Conservation (phyloP, 2,329 filamentous ascomycete genomes). For the Pseudogymnoascus sp. region DNA sequence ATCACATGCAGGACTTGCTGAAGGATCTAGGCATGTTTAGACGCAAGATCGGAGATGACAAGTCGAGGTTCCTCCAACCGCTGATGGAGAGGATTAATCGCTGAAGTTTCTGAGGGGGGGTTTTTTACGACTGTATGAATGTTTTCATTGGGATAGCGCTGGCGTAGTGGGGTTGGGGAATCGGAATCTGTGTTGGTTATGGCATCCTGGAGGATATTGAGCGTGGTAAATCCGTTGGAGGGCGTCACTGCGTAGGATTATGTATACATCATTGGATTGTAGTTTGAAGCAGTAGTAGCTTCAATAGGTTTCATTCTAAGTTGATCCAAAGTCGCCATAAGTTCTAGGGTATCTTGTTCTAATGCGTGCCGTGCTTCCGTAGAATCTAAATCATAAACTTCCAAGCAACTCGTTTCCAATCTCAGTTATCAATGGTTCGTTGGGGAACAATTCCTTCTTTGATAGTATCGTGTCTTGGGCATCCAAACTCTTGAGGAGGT, state of each 20-base stretch:
- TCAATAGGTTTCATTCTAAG: neutral
- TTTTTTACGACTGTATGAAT: slow-evolving; percentile 5
- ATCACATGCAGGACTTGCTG: slow-evolving; percentile 76
- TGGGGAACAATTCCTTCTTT: slow-evolving; percentile 49
- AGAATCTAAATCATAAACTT: slow-evolving; percentile 16
- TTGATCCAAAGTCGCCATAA: neutral
- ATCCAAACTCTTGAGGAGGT: slow-evolving; percentile 71
- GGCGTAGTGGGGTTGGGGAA: neutral
- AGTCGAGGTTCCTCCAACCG: slow-evolving; percentile 52
- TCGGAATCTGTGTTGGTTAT: neutral
- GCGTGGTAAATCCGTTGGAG: neutral
- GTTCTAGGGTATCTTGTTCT: slow-evolving; percentile 5
- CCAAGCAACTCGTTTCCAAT: slow-evolving; percentile 37
- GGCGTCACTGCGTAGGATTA: neutral
- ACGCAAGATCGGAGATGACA: slow-evolving; percentile 78
- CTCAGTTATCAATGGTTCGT: slow-evolving; percentile 48
- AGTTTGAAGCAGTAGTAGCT: slow-evolving; percentile 2
- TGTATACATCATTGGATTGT: neutral
- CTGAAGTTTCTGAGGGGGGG: neutral
- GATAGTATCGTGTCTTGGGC: slow-evolving; percentile 53
- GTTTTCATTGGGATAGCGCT: slow-evolving; percentile 2
- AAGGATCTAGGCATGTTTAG: slow-evolving; percentile 72
- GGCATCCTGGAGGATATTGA: neutral
- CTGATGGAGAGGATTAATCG: slow-evolving; percentile 36
- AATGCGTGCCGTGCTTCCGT: neutral